Base-by-base conservation (phyloP, 2,329 filamentous ascomycete genomes). In the Nectriaceae sp. region DNA sequence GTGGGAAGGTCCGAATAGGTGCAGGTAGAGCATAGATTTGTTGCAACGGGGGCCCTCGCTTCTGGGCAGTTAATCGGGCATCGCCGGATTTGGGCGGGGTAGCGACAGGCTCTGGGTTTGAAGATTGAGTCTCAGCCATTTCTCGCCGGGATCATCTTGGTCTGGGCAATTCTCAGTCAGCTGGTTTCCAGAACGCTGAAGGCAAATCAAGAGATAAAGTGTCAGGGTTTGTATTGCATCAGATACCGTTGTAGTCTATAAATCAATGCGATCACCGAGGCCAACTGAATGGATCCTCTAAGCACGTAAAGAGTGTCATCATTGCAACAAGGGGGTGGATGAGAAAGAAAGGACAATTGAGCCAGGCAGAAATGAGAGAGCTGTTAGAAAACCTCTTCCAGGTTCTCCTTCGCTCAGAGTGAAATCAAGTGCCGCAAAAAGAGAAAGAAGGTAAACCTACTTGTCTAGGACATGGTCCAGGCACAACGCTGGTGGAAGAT, bases 171-270 rank as follows among this genome's bases (percentile, higher is more conserved):
- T 22, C 21, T 16, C 20, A 50, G 50, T 63, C 44, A 63, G 60
- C 40, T 16, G 16, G 4, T 11, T 39, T 10, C 20, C 8, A 36
- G 3, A 16, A 38, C 40, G 33, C 31, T 6, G n/a, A 4, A 38
- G 21, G 3, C 3, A 22, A 31, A 21, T 15, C 13, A 41, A 48
- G 45, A 46, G 44, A 45, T 58, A 57, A 53, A 51, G 42, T 43
- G 45, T 20, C 47, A 55, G 47, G n/a, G 61, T 49, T 43, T 22
- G 4, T 49, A 56, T 67, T 68, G 65, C 76, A 81, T 94, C 89
- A 94, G 89, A 94, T 94, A 94, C 89, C 89, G 89, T 94, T 93
- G 89, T 94, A 94, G 89, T 94, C 89, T 88, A 87, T 85, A 83
- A 71, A 70, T 65, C 79, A 79, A 75, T 75, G 74, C 81, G 72